Conservation (phyloP, 345 rosid genomes). For the Arabidopsis thaliana region TAIR10.1 NC_003070.9:28355501-28356000, state of each 20-base stretch:
- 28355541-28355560: slow-evolving; percentile 27
- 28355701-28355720: background rate
- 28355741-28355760: background rate
- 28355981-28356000: background rate
- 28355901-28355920: background rate
- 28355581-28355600: slow-evolving; percentile 31
- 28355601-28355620: slow-evolving; percentile 30
- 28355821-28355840: background rate
- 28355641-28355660: slow-evolving; percentile 8
- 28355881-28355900: background rate
- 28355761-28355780: background rate
- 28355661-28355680: background rate
- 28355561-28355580: slow-evolving; percentile 31
- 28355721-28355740: background rate
- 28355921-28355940: background rate
- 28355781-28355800: background rate
- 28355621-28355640: slow-evolving; percentile 23
- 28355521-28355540: slow-evolving; percentile 40
- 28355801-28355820: background rate
- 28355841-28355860: background rate
- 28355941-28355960: background rate
- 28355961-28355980: background rate
- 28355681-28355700: background rate
- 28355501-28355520: slow-evolving; percentile 22
- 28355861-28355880: background rate